Conservation (phyloP, 371 early-diverging fungal genomes). For the Mucor indicus region DNA sequence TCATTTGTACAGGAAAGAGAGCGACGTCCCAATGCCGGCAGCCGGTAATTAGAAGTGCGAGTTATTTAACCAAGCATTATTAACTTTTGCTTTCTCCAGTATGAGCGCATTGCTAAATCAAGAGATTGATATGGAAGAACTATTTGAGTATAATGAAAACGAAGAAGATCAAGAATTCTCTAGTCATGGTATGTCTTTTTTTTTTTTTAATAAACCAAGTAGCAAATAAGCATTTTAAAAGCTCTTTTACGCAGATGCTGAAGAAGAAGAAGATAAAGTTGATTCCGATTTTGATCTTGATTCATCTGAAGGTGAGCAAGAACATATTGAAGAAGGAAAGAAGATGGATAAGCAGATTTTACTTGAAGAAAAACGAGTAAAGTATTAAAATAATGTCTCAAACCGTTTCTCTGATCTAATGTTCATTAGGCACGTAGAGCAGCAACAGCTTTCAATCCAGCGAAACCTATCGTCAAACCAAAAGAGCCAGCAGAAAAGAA, state of each 20-base stretch:
- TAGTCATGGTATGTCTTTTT: conserved; percentile 24
- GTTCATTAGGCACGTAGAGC: conserved; percentile 19
- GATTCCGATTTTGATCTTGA: conserved; percentile 64
- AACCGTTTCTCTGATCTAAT: not conserved
- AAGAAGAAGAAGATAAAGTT: conserved; percentile 52
- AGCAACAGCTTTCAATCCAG: conserved; percentile 4
- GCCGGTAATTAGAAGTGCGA: conserved; percentile 34
- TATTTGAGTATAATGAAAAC: conserved; percentile 53
- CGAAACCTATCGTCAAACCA: conserved; percentile 4
- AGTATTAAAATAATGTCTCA: not conserved
- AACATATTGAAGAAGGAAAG: conserved; percentile 49
- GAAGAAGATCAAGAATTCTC: conserved; percentile 61
- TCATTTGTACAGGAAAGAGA: conserved; percentile 50
- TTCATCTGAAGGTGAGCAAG: conserved; percentile 59
- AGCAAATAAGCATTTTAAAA: not conserved
- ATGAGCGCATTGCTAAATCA: conserved; percentile 55
- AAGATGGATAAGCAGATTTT: conserved; percentile 40
- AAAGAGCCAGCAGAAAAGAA: conserved; percentile 5
- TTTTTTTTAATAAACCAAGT: not conserved
- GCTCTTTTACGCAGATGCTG: conserved; percentile 1
- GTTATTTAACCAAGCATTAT: not conserved
- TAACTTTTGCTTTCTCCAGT: conserved; percentile 18
- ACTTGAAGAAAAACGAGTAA: conserved; percentile 32
- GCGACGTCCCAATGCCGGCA: conserved; percentile 59
- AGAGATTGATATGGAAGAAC: conserved; percentile 60